Evolutionary conservation across 345 rosid genomes (phyloP).

Genomic region (Brassica juncea): DNA sequence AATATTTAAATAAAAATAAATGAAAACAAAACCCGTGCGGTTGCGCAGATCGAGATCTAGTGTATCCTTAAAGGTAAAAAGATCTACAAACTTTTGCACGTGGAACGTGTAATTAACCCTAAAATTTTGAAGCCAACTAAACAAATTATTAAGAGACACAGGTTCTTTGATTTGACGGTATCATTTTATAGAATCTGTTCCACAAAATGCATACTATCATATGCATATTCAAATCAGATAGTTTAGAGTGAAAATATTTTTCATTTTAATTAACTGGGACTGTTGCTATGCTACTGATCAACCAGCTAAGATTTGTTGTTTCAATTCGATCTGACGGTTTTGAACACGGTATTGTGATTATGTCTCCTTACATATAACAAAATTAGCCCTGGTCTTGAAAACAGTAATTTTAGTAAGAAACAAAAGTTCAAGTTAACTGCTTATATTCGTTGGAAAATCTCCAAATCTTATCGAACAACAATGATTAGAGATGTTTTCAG

Average conservation of each 20-base stretch:
- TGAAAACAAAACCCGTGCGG: no score
- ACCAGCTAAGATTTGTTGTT: not conserved
- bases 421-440: not conserved
- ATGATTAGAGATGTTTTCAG: not conserved
- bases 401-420: not conserved
- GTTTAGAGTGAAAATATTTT: not conserved
- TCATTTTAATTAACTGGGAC: conserved; percentile 1
- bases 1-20: no score
- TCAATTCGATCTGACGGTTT: not conserved
- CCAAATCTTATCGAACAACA: conserved; percentile 3
- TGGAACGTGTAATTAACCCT: conserved; percentile 29
- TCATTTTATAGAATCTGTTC: conserved; percentile 27
- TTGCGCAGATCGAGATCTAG: not conserved
- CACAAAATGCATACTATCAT: not conserved
- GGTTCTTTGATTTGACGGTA: conserved; percentile 27
- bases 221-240: not conserved
- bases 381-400: conserved; percentile 12
- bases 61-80: conserved; percentile 27
- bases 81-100: conserved; percentile 39
- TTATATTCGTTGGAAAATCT: not conserved
- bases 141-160: conserved; percentile 24
- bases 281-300: not conserved
- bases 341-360: not conserved
- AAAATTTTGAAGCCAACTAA: conserved; percentile 31
- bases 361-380: not conserved